Evolutionary conservation across 169 alveolate genomes (phyloP).

Genomic region (Plasmodium fragile): DNA sequence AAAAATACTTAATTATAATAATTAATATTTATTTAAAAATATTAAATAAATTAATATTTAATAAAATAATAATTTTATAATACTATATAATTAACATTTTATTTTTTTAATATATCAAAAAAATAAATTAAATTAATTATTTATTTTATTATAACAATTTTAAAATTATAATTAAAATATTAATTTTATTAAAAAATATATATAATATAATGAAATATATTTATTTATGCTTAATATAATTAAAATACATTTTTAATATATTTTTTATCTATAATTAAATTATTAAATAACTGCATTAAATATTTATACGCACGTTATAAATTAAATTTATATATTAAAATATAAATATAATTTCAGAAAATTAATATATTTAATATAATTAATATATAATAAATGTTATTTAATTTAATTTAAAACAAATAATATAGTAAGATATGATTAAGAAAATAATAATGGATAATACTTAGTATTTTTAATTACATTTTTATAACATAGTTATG

Average conservation of each 20-base stretch:
- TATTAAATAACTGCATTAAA: background rate
- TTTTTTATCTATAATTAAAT: background rate
- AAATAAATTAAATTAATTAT: too few relatives aligned
- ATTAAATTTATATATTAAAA: background rate
- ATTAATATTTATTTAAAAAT: too few relatives aligned
- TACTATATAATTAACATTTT: too few relatives aligned
- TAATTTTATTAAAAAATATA: too few relatives aligned
- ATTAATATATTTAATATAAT: background rate
- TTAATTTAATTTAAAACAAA: background rate
- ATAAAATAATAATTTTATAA: too few relatives aligned
- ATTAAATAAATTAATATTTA: too few relatives aligned
- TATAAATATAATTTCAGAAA: background rate
- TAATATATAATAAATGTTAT: background rate
- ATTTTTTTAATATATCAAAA: too few relatives aligned
- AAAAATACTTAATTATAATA: too few relatives aligned
- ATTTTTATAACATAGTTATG: background rate
- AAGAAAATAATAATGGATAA: background rate
- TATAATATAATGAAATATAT: background rate
- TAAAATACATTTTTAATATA: background rate
- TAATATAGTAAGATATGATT: background rate
- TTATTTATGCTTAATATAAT: background rate
- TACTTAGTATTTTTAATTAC: background rate
- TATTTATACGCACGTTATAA: background rate
- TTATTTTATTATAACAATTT: background rate
- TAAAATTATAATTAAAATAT: too few relatives aligned